Conservation (phyloP, 768 basidiomycete genomes). For the Megacollybia marginata region DNA sequence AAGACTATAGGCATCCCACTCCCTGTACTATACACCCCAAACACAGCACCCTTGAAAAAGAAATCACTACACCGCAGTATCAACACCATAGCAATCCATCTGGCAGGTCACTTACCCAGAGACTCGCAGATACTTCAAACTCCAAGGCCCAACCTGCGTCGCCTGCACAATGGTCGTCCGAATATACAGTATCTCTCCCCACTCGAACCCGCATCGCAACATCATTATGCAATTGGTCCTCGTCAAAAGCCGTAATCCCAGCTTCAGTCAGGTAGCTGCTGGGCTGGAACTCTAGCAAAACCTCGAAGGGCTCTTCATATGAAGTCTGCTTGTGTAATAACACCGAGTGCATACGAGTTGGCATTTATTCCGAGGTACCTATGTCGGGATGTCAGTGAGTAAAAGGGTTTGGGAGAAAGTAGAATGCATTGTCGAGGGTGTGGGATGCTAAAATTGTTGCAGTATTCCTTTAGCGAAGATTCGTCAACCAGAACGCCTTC, state of each 20-base stretch:
- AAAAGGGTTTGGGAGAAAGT: constrained; percentile 28
- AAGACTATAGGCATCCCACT: constrained; percentile 28
- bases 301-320: constrained; percentile 31
- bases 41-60: constrained; percentile 30
- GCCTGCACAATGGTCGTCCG: constrained; percentile 21
- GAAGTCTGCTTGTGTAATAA: constrained; percentile 30
- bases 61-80: constrained; percentile 17
- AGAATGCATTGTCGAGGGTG: constrained; percentile 22
- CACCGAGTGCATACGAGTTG: constrained; percentile 25
- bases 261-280: constrained; percentile 26
- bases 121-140: constrained; percentile 9
- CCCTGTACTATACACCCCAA: constrained; percentile 31
- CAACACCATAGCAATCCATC: background rate
- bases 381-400: constrained; percentile 20
- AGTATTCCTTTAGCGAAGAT: no score
- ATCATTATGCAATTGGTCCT: constrained; percentile 30
- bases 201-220: constrained; percentile 16
- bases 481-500: no score
- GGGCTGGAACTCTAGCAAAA: constrained; percentile 23
- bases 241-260: constrained; percentile 28
- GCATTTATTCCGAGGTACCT: constrained; percentile 24
- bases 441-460: constrained; percentile 15
- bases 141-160: constrained; percentile 27
- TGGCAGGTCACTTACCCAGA: constrained; percentile 25
- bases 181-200: constrained; percentile 17